Conservation (phyloP, 2,329 filamentous ascomycete species). For the Arachnomyces sp. region DNA sequence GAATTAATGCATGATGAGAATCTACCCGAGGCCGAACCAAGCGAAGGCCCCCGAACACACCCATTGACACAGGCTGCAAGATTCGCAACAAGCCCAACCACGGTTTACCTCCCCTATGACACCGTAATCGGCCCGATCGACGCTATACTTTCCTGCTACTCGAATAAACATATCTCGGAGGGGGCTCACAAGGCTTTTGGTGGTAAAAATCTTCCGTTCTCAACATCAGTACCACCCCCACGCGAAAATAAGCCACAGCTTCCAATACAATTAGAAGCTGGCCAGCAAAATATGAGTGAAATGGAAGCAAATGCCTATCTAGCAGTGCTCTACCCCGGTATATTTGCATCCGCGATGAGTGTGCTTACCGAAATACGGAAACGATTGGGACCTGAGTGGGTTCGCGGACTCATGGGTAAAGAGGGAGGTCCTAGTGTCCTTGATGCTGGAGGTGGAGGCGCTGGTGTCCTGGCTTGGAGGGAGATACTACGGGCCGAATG, state of each 20-base stretch:
- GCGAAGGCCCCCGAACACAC: constrained; percentile 54
- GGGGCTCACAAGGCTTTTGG: constrained; percentile 69
- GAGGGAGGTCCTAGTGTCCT: constrained; percentile 50
- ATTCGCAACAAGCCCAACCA: constrained; percentile 64
- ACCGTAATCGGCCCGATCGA: constrained; percentile 62
- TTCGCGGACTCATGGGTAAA: constrained; percentile 47
- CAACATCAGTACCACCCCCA: constrained; percentile 58
- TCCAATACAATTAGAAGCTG: constrained; percentile 49
- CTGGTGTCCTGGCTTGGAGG: constrained; percentile 54
- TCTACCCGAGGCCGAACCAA: constrained; percentile 27
- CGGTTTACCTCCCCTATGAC: constrained; percentile 64
- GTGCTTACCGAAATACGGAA: constrained; percentile 53
- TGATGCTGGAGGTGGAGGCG: constrained; percentile 55
- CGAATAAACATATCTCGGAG: constrained; percentile 65
- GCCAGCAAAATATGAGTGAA: constrained; percentile 49
- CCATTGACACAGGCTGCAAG: constrained; percentile 65
- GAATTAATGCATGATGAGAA: constrained; percentile 37
- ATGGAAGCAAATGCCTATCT: constrained; percentile 55
- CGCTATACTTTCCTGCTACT: constrained; percentile 56
- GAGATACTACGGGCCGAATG: constrained; percentile 75
- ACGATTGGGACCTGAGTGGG: constrained; percentile 51
- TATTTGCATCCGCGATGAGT: constrained; percentile 51
- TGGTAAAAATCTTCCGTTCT: constrained; percentile 65
- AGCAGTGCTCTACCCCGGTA: constrained; percentile 52
- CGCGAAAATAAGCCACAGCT: constrained; percentile 44